phyloP scores from a whole-genome alignment of 495 filamentous ascomycete genomes.

The Chaetomium tenue region DNA sequence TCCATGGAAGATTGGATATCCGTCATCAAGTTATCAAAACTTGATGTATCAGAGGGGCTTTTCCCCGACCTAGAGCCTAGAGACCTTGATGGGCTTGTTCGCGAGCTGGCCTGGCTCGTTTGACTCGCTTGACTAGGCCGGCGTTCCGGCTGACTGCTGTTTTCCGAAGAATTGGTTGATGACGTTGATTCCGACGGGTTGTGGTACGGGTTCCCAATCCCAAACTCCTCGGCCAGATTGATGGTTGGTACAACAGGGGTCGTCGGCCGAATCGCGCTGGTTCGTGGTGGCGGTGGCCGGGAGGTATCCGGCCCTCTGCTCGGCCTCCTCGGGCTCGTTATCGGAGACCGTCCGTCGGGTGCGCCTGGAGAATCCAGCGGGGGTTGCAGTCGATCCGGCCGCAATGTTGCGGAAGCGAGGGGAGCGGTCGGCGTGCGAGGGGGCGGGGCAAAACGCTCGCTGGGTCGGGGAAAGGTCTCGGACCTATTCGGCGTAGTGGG shows the following conservation, averaged over 20 bases:
- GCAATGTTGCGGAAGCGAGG: slow-evolving; percentile 24
- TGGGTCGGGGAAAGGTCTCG: slow-evolving; percentile 54
- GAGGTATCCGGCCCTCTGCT: slow-evolving; percentile 51
- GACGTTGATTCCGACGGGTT: slow-evolving; percentile 63
- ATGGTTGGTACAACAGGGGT: slow-evolving; percentile 42
- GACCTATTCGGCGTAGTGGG: slow-evolving; percentile 48
- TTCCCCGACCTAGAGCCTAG: slow-evolving; percentile 40
- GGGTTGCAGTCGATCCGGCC: slow-evolving; percentile 39
- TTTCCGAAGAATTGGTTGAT: slow-evolving; percentile 62
- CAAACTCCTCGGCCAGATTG: slow-evolving; percentile 53
- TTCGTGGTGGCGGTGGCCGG: slow-evolving; percentile 50
- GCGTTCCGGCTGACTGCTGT: slow-evolving; percentile 44
- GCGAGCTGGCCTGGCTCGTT: slow-evolving; percentile 69
- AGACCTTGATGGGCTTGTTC: slow-evolving; percentile 61
- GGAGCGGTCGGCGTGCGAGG: slow-evolving; percentile 51
- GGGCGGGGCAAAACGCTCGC: slow-evolving; percentile 37
- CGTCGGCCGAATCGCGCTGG: slow-evolving; percentile 40
- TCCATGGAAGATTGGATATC: slow-evolving; percentile 54
- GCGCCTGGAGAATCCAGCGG: slow-evolving; percentile 32
- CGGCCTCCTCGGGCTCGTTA: slow-evolving; percentile 38
- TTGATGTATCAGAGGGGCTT: slow-evolving; percentile 40
- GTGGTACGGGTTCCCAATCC: slow-evolving; percentile 58
- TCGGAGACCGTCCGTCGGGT: slow-evolving; percentile 21
- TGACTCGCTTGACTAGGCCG: slow-evolving; percentile 65
- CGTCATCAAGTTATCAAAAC: slow-evolving; percentile 52